phyloP scores from a whole-genome alignment of 305 asterid species.

The Plantago coronopus region DNA sequence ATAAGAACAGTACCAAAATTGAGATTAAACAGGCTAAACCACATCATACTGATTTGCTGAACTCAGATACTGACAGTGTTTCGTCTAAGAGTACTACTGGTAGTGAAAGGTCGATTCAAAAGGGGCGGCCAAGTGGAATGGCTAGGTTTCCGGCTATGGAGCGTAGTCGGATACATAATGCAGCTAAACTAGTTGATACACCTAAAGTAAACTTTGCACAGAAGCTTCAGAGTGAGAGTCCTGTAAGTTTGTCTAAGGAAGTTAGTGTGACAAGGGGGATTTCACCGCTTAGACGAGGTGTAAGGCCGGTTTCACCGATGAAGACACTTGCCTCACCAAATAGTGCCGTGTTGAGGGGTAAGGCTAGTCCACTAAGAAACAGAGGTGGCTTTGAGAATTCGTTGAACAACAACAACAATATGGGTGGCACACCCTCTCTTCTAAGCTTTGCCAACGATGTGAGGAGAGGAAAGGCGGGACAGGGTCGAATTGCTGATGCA shows the following conservation, averaged over 20 bases:
- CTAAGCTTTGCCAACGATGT: constrained; percentile 57
- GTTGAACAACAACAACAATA: constrained; percentile 34
- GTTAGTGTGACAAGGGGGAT: constrained; percentile 38
- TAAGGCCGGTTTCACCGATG: constrained; percentile 68
- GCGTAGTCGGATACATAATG: constrained; percentile 29
- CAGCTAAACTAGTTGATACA: constrained; percentile 37
- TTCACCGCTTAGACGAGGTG: constrained; percentile 58
- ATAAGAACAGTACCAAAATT: constrained; percentile 26
- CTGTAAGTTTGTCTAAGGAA: constrained; percentile 32
- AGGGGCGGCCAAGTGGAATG: constrained; percentile 39
- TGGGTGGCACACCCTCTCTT: constrained; percentile 48
- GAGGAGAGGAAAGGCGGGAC: constrained; percentile 70
- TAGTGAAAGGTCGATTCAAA: not conserved
- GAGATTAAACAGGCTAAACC: constrained; percentile 20
- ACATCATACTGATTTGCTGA: constrained; percentile 23
- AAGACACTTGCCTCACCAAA: constrained; percentile 35
- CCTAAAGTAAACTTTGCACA: constrained; percentile 38
- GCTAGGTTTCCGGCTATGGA: constrained; percentile 42
- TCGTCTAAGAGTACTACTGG: constrained; percentile 16
- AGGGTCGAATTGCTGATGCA: constrained; percentile 55
- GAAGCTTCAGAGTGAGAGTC: constrained; percentile 38
- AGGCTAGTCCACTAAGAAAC: constrained; percentile 56
- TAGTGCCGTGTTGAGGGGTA: constrained; percentile 44
- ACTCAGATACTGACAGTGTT: constrained; percentile 48
- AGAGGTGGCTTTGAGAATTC: constrained; percentile 41